phyloP scores from a whole-genome alignment of 2,329 filamentous ascomycete genomes.

The Ceratocystis cubensis region DNA sequence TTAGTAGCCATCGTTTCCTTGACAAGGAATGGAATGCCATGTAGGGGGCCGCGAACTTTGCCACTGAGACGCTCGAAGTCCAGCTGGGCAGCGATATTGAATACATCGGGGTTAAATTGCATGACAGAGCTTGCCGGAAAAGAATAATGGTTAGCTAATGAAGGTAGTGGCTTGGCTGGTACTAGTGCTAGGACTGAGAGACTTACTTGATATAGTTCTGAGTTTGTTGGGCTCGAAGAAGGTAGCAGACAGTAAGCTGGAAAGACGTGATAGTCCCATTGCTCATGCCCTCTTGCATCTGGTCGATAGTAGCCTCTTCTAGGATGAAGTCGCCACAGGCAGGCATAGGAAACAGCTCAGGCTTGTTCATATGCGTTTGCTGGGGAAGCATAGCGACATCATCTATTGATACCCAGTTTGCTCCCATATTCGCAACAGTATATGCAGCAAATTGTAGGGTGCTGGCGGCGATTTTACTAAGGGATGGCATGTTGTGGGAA shows the following conservation, averaged over 20 bases:
- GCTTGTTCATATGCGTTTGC: conserved; percentile 29
- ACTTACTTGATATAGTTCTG: conserved; percentile 51
- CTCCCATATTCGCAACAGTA: not conserved
- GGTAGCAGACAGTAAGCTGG: conserved; percentile 50
- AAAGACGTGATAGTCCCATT: conserved; percentile 44
- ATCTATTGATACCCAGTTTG: not conserved
- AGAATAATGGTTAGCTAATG: not conserved
- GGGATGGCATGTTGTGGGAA: not conserved
- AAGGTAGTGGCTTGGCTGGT: not conserved
- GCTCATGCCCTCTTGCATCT: conserved; percentile 48
- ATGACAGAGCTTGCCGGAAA: conserved; percentile 39
- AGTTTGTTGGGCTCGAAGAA: conserved; percentile 48
- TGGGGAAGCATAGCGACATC: conserved; percentile 27
- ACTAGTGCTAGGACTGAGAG: not conserved
- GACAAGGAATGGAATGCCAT: conserved; percentile 63
- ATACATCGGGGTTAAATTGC: conserved; percentile 55
- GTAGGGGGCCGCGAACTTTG: conserved; percentile 49
- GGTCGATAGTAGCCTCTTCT: conserved; percentile 59
- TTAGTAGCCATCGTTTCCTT: conserved; percentile 62
- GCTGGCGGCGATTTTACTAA: not conserved
- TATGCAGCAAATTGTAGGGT: not conserved
- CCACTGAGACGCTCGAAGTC: conserved; percentile 49
- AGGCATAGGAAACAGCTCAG: conserved; percentile 47
- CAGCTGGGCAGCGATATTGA: conserved; percentile 46
- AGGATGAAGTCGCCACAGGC: conserved; percentile 47